Percentiles rank a stretch among this genome's conserved stretches.
phyloP scores from a whole-genome alignment of 2,329 filamentous ascomycete genomes.

The Paramyrothecium roridum region DNA sequence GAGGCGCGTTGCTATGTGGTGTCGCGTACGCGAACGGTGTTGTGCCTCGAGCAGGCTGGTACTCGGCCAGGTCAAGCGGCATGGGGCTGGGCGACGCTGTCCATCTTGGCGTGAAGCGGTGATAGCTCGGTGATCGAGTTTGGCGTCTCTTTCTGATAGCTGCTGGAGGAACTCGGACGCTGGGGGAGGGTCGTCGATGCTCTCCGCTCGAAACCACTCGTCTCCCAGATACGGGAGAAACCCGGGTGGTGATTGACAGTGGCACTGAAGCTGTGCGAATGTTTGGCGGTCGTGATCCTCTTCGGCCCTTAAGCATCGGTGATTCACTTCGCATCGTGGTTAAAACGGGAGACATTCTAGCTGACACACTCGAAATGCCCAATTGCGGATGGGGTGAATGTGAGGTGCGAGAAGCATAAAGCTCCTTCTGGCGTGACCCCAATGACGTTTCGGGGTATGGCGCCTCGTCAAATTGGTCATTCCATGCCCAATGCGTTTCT shows the following conservation, averaged over 20 bases:
- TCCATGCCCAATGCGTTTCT: constrained; percentile 67
- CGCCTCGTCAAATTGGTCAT: constrained; percentile 59
- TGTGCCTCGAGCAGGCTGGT: constrained; percentile 33
- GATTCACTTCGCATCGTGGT: constrained; percentile 34
- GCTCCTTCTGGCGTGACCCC: no score
- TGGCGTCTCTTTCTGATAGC: constrained; percentile 46
- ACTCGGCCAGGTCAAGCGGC: constrained; percentile 29
- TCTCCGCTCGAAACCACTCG: constrained; percentile 42
- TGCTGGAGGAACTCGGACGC: constrained; percentile 19
- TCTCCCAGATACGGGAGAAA: constrained; percentile 36
- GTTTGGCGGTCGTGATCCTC: constrained; percentile 41
- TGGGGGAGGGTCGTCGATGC: constrained; percentile 27
- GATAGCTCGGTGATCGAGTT: constrained; percentile 55
- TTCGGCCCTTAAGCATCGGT: constrained; percentile 34
- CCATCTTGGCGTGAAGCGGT: constrained; percentile 53
- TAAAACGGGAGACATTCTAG: constrained; percentile 25
- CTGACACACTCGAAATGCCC: constrained; percentile 16
- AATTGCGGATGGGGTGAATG: constrained; percentile 35
- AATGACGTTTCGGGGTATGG: constrained; percentile 14
- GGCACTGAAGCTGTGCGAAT: constrained; percentile 54
- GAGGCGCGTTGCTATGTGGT: constrained; percentile 63
- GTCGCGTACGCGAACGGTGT: constrained; percentile 73
- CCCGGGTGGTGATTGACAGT: constrained; percentile 29
- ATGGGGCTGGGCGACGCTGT: constrained; percentile 46
- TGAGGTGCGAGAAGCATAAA: constrained; percentile 15